Percentiles rank a stretch among this genome's conserved stretches.
Conservation (phyloP, 768 basidiomycete genomes). For the Lactarius hengduanensis region DNA sequence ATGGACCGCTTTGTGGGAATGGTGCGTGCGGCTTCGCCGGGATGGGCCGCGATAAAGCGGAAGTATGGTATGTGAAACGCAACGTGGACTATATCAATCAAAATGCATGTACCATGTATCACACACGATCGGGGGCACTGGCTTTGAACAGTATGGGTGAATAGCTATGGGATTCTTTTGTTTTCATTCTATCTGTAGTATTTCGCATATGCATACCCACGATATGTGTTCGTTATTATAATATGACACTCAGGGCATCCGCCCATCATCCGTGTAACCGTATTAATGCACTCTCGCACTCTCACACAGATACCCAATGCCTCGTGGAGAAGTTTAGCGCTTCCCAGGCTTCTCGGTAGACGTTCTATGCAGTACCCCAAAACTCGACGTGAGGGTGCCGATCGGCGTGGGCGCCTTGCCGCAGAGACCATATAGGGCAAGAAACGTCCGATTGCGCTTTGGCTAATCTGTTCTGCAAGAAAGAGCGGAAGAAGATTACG, state of each 20-base stretch:
- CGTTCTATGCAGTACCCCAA: conserved; percentile 24
- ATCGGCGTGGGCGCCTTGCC: conserved; percentile 21
- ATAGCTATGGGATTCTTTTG: conserved; percentile 2
- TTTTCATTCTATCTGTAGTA: conserved; percentile 6
- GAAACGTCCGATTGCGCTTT: conserved; percentile 5
- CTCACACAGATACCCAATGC: conserved; percentile 13
- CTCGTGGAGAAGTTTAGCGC: conserved; percentile 15
- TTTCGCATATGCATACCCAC: conserved; percentile 16
- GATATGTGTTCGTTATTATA: conserved; percentile 14
- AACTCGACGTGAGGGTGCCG: conserved; percentile 23
- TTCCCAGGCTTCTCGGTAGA: conserved; percentile 17
- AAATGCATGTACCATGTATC: conserved; percentile 15
- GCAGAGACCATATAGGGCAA: neutral
- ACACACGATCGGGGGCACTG: conserved; percentile 20
- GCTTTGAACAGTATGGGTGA: conserved; percentile 9
- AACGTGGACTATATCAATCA: conserved; percentile 20
- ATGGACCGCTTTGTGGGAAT: conserved; percentile 73
- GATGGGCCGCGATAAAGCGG: conserved; percentile 72
- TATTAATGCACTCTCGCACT: neutral
- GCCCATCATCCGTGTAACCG: conserved; percentile 13
- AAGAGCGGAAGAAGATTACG: neutral
- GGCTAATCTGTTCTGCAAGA: neutral
- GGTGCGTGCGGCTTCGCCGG: conserved; percentile 59
- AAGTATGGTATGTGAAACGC: conserved; percentile 60
- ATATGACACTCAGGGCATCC: conserved; percentile 11